Evolutionary conservation across 495 filamentous ascomycete species (phyloP).

Genomic region (Podospora tetraspora): DNA sequence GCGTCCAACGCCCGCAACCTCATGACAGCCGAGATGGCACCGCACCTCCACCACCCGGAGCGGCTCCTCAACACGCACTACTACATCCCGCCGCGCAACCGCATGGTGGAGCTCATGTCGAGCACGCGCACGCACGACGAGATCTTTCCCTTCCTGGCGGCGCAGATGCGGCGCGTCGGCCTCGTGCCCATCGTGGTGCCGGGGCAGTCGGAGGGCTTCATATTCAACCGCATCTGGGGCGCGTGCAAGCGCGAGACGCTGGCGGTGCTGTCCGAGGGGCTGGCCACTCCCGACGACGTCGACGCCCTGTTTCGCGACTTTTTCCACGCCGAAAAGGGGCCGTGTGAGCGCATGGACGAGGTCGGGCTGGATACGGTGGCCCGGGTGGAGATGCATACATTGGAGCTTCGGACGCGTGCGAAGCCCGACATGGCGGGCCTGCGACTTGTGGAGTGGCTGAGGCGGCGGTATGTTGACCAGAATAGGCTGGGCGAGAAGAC

Average conservation of each 20-base stretch:
- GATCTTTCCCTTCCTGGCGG: conserved; percentile 42
- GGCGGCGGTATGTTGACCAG: conserved; percentile 34
- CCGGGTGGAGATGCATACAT: conserved; percentile 35
- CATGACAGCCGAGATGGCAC: conserved; percentile 44
- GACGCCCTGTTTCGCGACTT: conserved; percentile 45
- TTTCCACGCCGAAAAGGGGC: conserved; percentile 42
- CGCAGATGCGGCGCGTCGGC: conserved; percentile 40
- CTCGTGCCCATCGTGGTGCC: conserved; percentile 37
- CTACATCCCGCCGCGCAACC: conserved; percentile 49
- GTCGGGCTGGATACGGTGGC: conserved; percentile 45
- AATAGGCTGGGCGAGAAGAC: conserved; percentile 42
- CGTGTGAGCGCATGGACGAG: conserved; percentile 46
- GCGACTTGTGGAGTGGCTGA: conserved; percentile 33
- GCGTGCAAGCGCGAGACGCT: conserved; percentile 53
- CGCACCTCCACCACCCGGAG: conserved; percentile 31
- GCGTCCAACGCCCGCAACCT: conserved; percentile 50
- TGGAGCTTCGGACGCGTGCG: conserved; percentile 18
- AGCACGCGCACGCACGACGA: conserved; percentile 39
- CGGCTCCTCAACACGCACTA: conserved; percentile 53
- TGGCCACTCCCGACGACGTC: conserved; percentile 36
- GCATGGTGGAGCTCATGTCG: conserved; percentile 55
- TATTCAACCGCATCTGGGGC: conserved; percentile 58
- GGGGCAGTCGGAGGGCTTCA: conserved; percentile 48
- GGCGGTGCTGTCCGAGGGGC: conserved; percentile 46
- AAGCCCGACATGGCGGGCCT: conserved; percentile 6